Evolutionary conservation across 2,329 filamentous ascomycete genomes (phyloP).

Genomic region (Neoascochyta sp.): DNA sequence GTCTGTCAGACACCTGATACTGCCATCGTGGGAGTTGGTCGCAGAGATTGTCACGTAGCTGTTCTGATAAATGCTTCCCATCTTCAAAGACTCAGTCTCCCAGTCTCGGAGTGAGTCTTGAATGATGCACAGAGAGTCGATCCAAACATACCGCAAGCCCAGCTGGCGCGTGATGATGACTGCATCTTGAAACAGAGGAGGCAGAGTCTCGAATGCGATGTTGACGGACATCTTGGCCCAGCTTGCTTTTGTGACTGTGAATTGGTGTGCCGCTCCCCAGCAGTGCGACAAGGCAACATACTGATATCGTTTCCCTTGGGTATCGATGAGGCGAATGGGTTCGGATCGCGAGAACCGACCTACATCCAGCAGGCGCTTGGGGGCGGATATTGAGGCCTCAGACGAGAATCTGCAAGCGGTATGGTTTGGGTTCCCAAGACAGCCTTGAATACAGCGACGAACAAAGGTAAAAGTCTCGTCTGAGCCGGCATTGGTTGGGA

Average conservation of each 20-base stretch:
- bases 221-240: conserved; percentile 23
- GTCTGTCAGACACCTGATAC: conserved; percentile 19
- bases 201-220: conserved; percentile 25
- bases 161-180: conserved; percentile 32
- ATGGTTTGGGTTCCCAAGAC: conserved; percentile 31
- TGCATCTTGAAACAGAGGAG: conserved; percentile 27
- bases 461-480: conserved; percentile 35
- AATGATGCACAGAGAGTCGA: conserved; percentile 35
- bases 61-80: conserved; percentile 35
- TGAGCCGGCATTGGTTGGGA: conserved; percentile 29
- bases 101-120: conserved; percentile 34
- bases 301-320: conserved; percentile 25
- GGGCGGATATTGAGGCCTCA: conserved; percentile 16
- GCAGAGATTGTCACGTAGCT: conserved; percentile 33
- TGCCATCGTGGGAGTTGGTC: conserved; percentile 21
- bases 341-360: conserved; percentile 23
- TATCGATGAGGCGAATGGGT: conserved; percentile 33
- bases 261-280: conserved; percentile 23
- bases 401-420: conserved; percentile 19
- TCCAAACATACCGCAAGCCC: conserved; percentile 35
- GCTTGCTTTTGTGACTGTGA: conserved; percentile 28
- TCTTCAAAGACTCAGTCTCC: conserved; percentile 33
- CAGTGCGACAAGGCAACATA: conserved; percentile 33
- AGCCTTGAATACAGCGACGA: conserved; percentile 30
- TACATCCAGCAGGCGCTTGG: conserved; percentile 32